Evolutionary conservation across 2,329 filamentous ascomycete genomes (phyloP).

Genomic region (Tothia fuscella): DNA sequence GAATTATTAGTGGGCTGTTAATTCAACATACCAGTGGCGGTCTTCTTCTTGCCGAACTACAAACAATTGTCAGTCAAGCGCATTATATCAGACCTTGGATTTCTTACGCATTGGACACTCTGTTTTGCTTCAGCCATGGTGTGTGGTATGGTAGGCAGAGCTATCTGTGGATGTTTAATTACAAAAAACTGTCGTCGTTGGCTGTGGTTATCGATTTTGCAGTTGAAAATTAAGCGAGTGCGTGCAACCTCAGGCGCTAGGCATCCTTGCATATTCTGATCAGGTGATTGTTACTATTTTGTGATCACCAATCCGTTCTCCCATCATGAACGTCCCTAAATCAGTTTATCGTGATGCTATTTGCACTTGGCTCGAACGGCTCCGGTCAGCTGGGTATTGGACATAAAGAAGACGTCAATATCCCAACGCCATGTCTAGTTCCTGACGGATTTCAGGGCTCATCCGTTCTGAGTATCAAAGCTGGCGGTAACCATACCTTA

Average conservation of each 20-base stretch:
- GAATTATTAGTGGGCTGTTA: not conserved
- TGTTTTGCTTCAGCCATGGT: constrained; percentile 11
- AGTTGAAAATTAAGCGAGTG: too few species aligned
- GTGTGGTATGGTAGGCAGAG: constrained; percentile 5
- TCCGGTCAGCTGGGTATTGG: constrained; percentile 39
- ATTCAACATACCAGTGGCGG: constrained; percentile 32
- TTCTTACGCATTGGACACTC: constrained; percentile 12
- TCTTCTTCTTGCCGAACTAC: constrained; percentile 73
- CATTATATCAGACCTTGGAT: not conserved
- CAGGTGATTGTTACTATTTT: too few species aligned
- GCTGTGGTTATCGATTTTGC: too few species aligned
- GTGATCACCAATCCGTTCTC: too few species aligned
- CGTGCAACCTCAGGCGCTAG: too few species aligned
- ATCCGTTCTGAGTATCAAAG: constrained; percentile 27
- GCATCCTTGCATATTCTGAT: too few species aligned
- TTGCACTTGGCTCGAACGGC: constrained; percentile 41
- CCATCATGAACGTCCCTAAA: too few species aligned
- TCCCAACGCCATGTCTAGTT: constrained; percentile 14
- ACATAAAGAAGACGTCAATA: constrained; percentile 30
- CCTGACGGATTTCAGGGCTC: constrained; percentile 3
- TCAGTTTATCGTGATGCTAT: constrained; percentile 20
- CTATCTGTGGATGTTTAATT: too few species aligned
- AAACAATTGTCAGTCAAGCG: constrained; percentile 2
- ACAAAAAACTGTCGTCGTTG: too few species aligned
- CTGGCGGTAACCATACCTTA: constrained; percentile 83